Percentiles rank a stretch among this genome's conserved stretches.
Evolutionary conservation across 495 filamentous ascomycete genomes (phyloP).

Genomic region (Penicillium angulare): DNA sequence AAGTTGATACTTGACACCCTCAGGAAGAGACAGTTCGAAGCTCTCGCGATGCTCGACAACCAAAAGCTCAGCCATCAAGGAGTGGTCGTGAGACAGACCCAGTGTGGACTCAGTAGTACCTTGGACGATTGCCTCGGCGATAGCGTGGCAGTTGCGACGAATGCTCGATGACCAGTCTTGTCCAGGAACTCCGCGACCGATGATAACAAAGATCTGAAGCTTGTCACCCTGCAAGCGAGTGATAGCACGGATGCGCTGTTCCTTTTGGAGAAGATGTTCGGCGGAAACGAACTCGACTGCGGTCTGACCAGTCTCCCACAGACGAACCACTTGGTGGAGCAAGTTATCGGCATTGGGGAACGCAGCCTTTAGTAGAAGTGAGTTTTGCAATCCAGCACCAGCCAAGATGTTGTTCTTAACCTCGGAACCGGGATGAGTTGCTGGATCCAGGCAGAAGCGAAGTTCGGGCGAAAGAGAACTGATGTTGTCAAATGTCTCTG

Average conservation of each 20-base stretch:
- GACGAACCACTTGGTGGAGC: not conserved
- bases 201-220: not conserved
- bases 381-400: not conserved
- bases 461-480: not conserved
- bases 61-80: not conserved
- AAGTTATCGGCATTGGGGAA: slow-evolving; percentile 1
- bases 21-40: not conserved
- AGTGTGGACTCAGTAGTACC: not conserved
- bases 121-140: slow-evolving; percentile 1
- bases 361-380: not conserved
- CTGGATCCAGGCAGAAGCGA: not conserved
- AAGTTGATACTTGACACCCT: slow-evolving; percentile 1
- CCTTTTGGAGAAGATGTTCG: slow-evolving; percentile 2
- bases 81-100: slow-evolving; percentile 4
- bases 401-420: not conserved
- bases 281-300: slow-evolving; percentile 2
- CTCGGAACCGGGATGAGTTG: not conserved
- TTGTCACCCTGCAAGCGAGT: not conserved
- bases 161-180: slow-evolving; percentile 1
- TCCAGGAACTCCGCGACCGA: not conserved
- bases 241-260: not conserved
- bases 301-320: not conserved
- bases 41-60: not conserved
- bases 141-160: slow-evolving; percentile 3
- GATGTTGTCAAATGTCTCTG: slow-evolving; percentile 1